Evolutionary conservation across 192 early-diverging fungal species (phyloP), one percentile per base, ranked within the genome.

Genomic region (Linnemannia hyalina): DNA sequence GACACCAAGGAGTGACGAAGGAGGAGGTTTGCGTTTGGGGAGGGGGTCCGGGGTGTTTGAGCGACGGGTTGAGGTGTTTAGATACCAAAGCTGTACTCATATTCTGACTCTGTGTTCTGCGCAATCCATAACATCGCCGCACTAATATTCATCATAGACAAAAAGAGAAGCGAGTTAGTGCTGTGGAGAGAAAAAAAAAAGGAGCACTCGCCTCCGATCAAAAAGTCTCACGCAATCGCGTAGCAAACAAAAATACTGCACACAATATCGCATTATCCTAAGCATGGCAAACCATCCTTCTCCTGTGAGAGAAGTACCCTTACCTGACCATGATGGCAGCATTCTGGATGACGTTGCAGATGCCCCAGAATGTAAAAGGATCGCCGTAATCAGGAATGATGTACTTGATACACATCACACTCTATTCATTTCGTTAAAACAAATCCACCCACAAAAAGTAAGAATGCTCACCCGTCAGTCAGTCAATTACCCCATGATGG

Each of bases 91-190:
- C 73, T 84, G 72, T 88, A 88, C 44, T 88, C 75, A 29, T 88
- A 81, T 65, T 88, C 88, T 3, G 82, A 81, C 41, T 85, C 82
- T 15, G 78, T 81, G 73, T 77, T 88, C 41, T 88, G 88, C 32
- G 88, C 80, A 38, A 88, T 65, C 88, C 88, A 88, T 52, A 88
- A 46, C 9, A 88, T 70, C 9, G 83, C 88, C 54, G 88, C 80
- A 63, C 88, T 88, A 76, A 11, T 0, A 8, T 16, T 16, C 35
- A 23, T 42, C 3, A 42, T 6, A 32, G 26, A n/a, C 8, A 16
- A 41, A 36, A 35, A 47, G 36, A 68, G 32, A 29, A 38, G 0
- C 26, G 10, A 32, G 29, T 65, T 23, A 68, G 40, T 46, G 18
- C 36, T 23, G 38, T 55, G 23, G 20, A 38, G 15, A 22, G 20